phyloP scores from a whole-genome alignment of 148 eudicot genomes.

The Silene uniflora region DNA sequence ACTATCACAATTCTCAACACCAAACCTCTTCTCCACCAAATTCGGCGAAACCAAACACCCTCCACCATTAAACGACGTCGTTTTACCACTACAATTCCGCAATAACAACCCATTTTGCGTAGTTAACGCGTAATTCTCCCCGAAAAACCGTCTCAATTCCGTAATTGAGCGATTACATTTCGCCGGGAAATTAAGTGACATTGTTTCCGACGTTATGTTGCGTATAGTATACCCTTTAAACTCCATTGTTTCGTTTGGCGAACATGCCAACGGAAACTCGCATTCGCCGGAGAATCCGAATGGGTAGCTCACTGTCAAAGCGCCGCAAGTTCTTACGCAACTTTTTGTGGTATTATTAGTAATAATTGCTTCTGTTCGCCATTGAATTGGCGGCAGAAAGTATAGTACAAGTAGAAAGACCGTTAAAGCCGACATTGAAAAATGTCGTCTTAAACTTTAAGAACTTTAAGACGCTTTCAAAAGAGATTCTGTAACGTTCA shows the following conservation, averaged over 20 bases:
- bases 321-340: constrained; percentile 40
- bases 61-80: constrained; percentile 29
- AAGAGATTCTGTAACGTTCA: not conserved
- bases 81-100: constrained; percentile 29
- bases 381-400: not conserved
- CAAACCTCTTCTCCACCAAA: constrained; percentile 28
- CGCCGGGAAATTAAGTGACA: constrained; percentile 38
- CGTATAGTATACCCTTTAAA: constrained; percentile 32
- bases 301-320: constrained; percentile 40
- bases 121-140: constrained; percentile 40
- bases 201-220: constrained; percentile 37
- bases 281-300: constrained; percentile 70
- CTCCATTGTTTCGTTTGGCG: constrained; percentile 8
- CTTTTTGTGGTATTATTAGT: not conserved
- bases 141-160: constrained; percentile 23
- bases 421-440: too few species aligned
- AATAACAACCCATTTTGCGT: constrained; percentile 43
- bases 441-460: too few species aligned
- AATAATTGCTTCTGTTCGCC: not conserved
- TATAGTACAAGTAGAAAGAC: not conserved
- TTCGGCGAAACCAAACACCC: constrained; percentile 27
- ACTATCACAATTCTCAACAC: constrained; percentile 23
- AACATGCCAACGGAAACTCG: constrained; percentile 42
- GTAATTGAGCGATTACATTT: constrained; percentile 43
- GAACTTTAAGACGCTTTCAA: too few species aligned